Evolutionary conservation across 2,329 filamentous ascomycete genomes (phyloP).

Genomic region (Aureobasidium sp.): DNA sequence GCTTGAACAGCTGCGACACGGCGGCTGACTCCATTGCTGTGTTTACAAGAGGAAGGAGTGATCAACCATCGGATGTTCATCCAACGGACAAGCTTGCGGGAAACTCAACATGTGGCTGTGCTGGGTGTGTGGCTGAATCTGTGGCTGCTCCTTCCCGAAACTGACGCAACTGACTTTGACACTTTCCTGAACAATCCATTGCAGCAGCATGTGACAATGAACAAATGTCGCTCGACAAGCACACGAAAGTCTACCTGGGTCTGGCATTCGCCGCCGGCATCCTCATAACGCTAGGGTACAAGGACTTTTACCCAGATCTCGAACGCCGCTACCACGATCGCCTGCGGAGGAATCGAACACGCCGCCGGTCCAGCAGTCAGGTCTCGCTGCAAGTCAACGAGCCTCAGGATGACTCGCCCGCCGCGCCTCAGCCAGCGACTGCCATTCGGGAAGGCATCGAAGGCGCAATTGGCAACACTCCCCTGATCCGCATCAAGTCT

Average conservation of each 20-base stretch:
- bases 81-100: neutral
- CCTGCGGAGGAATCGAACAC: constrained; percentile 18
- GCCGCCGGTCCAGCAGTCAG: constrained; percentile 20
- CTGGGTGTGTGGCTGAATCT: neutral
- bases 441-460: constrained; percentile 70
- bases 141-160: neutral
- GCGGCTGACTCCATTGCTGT: constrained; percentile 69
- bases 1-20: constrained; percentile 69
- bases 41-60: neutral
- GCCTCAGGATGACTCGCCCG: neutral
- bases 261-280: constrained; percentile 62
- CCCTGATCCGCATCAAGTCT: constrained; percentile 74
- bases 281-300: constrained; percentile 65
- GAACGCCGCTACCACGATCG: constrained; percentile 52
- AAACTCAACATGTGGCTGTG: neutral
- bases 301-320: constrained; percentile 69
- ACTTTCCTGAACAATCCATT: neutral
- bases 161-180: neutral
- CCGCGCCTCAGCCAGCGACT: neutral
- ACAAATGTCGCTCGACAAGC: constrained; percentile 7
- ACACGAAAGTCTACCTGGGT: constrained; percentile 12
- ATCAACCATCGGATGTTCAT: neutral
- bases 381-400: constrained; percentile 27
- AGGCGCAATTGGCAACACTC: constrained; percentile 87
- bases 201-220: constrained; percentile 11